phyloP scores from a whole-genome alignment of 1,284 basidiomycete species.

The Sphaerobolus stellatus region DNA sequence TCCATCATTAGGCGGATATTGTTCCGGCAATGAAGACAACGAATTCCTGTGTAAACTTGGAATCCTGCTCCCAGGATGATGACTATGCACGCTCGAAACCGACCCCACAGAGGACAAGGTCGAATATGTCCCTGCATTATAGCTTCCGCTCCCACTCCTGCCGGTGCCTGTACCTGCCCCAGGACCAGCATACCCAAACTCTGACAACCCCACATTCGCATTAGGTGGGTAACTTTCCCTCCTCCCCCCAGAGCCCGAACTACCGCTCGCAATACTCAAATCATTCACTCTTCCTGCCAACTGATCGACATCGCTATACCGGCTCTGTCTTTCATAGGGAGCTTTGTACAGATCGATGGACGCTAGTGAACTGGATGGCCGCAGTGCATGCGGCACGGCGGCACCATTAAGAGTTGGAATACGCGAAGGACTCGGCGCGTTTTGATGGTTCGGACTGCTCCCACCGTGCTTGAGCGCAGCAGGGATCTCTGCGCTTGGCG shows the following conservation, averaged over 20 bases:
- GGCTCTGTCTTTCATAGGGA: slow-evolving; percentile 50
- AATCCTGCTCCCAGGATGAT: neutral
- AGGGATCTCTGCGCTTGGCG: slow-evolving; percentile 49
- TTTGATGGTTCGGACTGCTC: neutral
- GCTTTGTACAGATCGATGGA: slow-evolving; percentile 71
- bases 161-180: no score
- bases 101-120: slow-evolving; percentile 12
- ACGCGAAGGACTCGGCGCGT: slow-evolving; percentile 30
- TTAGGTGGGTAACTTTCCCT: slow-evolving; percentile 44
- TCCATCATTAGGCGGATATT: slow-evolving; percentile 1
- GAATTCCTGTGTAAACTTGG: slow-evolving; percentile 12
- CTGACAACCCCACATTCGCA: slow-evolving; percentile 5
- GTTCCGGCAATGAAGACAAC: slow-evolving; percentile 10
- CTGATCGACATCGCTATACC: slow-evolving; percentile 45
- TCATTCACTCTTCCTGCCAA: slow-evolving; percentile 65
- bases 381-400: slow-evolving; percentile 57
- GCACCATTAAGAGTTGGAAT: slow-evolving; percentile 41
- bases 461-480: slow-evolving; percentile 19
- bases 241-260: slow-evolving; percentile 42
- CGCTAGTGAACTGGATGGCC: slow-evolving; percentile 57
- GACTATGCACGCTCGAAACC: slow-evolving; percentile 12
- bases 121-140: slow-evolving; percentile 7
- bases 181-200: slow-evolving; percentile 13
- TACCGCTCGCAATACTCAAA: slow-evolving; percentile 59
- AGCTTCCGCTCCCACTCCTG: slow-evolving; percentile 4